Evolutionary conservation across 257 asterid species (phyloP).

Genomic region (Fraxinus excelsior): DNA sequence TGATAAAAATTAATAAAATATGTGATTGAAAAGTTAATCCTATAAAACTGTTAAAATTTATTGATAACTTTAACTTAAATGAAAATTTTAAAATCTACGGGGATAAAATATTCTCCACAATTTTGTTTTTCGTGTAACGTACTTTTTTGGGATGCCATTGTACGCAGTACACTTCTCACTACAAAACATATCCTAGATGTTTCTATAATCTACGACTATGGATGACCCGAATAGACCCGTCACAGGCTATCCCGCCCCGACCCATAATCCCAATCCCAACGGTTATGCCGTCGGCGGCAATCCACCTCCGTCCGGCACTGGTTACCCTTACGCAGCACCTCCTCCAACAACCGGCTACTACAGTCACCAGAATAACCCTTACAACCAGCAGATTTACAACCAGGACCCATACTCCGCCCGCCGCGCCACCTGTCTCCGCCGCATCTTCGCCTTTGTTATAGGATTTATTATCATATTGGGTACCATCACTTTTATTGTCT

Average conservation of each 20-base stretch:
- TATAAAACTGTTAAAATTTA: no score
- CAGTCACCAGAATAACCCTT: constrained; percentile 38
- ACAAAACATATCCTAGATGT: no score
- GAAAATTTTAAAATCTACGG: no score
- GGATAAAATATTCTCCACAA: no score
- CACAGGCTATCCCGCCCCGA: constrained; percentile 47
- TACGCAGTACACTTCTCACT: no score
- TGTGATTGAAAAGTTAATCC: no score
- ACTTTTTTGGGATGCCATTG: no score
- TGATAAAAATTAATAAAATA: no score
- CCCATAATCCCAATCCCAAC: constrained; percentile 21
- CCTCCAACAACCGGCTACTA: constrained; percentile 31
- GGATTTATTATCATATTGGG: constrained; percentile 56
- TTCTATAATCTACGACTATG: no score
- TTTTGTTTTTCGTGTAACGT: no score
- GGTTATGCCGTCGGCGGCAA: constrained; percentile 44
- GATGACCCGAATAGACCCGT: no score
- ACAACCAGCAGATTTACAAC: constrained; percentile 30
- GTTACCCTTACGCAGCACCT: constrained; percentile 51
- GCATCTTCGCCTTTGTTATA: constrained; percentile 57
- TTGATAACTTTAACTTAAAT: no score
- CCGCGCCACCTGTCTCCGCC: constrained; percentile 76
- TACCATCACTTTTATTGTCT: constrained; percentile 61
- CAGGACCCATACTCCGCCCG: constrained; percentile 49
- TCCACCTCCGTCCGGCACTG: constrained; percentile 52